Conservation (phyloP, 345 rosid species). For the Iberis pinnata region DNA sequence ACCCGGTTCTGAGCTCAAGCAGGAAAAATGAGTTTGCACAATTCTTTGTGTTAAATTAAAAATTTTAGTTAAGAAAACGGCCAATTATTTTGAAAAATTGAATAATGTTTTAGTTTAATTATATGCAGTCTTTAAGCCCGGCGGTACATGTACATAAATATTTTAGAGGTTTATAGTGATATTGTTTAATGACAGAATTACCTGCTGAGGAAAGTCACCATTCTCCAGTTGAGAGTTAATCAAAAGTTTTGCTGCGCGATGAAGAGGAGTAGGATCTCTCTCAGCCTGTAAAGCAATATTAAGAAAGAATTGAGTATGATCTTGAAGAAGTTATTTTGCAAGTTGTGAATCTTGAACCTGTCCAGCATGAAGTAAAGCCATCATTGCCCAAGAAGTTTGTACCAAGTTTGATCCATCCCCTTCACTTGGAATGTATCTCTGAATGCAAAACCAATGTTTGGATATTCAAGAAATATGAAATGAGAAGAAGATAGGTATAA, state of each 20-base stretch:
- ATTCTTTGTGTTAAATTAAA: no score
- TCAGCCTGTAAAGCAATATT: conserved; percentile 35
- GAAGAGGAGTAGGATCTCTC: conserved; percentile 52
- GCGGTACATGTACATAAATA: no score
- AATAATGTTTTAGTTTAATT: background rate
- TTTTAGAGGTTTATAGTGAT: no score
- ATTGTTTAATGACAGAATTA: no score
- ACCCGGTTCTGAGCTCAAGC: no score
- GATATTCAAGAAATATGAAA: conserved; percentile 2
- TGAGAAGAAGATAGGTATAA: no score
- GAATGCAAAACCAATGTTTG: conserved; percentile 9
- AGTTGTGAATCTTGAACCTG: conserved; percentile 17
- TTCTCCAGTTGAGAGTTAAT: conserved; percentile 59
- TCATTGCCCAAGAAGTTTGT: conserved; percentile 34
- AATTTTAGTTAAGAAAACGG: no score
- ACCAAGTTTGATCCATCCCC: conserved; percentile 31
- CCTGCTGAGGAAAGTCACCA: conserved; percentile 67
- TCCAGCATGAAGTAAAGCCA: conserved; percentile 34
- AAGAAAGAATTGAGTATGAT: background rate
- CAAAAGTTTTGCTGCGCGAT: conserved; percentile 50
- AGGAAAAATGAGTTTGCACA: no score
- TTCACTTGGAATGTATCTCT: conserved; percentile 33
- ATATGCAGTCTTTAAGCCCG: no score
- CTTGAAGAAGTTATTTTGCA: conserved; percentile 1
- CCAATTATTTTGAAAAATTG: background rate